phyloP scores from a whole-genome alignment of 2,329 filamentous ascomycete species.

The Alternaria ethzedia region DNA sequence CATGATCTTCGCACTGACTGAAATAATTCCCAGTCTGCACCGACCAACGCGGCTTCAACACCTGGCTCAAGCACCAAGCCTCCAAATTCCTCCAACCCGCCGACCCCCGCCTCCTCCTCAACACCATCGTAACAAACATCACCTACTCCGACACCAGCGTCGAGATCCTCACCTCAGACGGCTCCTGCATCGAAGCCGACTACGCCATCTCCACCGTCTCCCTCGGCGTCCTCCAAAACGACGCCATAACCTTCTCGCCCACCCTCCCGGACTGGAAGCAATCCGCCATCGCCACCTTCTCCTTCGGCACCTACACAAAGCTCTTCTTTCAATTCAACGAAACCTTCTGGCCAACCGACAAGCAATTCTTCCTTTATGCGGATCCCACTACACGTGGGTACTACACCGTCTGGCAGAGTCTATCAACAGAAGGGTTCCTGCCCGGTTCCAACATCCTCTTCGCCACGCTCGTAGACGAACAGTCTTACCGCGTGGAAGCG shows the following conservation, averaged over 20 bases:
- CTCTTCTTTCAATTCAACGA: conserved; percentile 73
- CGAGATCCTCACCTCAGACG: conserved; percentile 60
- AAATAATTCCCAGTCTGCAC: too few species aligned
- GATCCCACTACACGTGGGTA: conserved; percentile 57
- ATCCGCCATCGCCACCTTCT: conserved; percentile 67
- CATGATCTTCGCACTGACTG: too few species aligned
- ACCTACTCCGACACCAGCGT: conserved; percentile 61
- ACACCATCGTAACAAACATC: conserved; percentile 63
- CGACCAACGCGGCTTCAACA: conserved; percentile 67
- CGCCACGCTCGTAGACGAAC: conserved; percentile 64
- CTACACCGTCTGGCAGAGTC: conserved; percentile 69
- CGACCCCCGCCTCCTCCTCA: conserved; percentile 65
- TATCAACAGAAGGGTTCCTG: conserved; percentile 64
- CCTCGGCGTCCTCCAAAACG: conserved; percentile 70
- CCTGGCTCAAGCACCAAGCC: conserved; percentile 64
- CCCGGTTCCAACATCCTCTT: conserved; percentile 70
- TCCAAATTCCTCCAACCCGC: conserved; percentile 61
- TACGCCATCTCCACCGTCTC: conserved; percentile 73
- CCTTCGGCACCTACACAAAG: conserved; percentile 76
- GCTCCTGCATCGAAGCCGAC: conserved; percentile 63
- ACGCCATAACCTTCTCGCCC: conserved; percentile 64
- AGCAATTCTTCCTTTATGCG: conserved; percentile 63
- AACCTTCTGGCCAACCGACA: conserved; percentile 67
- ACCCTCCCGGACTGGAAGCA: conserved; percentile 69
- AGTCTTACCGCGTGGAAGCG: conserved; percentile 65